Evolutionary conservation across 2,329 filamentous ascomycete genomes (phyloP).

Genomic region (Malbranchea cinnamomea): DNA sequence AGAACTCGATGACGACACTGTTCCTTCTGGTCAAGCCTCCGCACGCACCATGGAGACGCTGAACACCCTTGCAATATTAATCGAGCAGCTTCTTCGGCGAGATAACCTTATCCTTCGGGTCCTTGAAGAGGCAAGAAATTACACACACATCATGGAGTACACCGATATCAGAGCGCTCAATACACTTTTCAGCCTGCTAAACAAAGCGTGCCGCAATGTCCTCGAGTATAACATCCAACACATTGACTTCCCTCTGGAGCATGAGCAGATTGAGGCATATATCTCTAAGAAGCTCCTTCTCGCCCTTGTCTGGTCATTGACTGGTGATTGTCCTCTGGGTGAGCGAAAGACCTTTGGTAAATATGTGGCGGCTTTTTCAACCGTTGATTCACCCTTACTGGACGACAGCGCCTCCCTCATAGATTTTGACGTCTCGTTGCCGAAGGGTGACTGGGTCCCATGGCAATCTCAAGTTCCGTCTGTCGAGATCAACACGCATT

Average conservation of each 20-base stretch:
- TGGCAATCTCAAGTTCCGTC: conserved; percentile 93
- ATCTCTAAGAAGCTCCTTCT: conserved; percentile 88
- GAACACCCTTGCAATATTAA: conserved; percentile 60
- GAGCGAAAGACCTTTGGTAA: conserved; percentile 87
- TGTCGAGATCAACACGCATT: conserved; percentile 96
- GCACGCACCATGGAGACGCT: conserved; percentile 69
- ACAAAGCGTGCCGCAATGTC: conserved; percentile 81
- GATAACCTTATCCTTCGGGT: conserved; percentile 71
- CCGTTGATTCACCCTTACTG: conserved; percentile 69
- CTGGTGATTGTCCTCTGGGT: conserved; percentile 76
- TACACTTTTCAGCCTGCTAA: conserved; percentile 87
- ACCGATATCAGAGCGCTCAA: conserved; percentile 79
- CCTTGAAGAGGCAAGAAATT: conserved; percentile 58
- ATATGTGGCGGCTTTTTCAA: conserved; percentile 64
- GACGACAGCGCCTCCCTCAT: conserved; percentile 74
- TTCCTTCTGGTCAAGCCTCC: conserved; percentile 58
- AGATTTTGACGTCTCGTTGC: conserved; percentile 82
- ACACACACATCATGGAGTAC: conserved; percentile 97
- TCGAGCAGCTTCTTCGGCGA: conserved; percentile 58
- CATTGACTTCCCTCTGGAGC: conserved; percentile 79
- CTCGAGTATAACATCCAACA: conserved; percentile 95
- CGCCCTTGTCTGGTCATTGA: conserved; percentile 87
- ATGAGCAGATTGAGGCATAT: conserved; percentile 78
- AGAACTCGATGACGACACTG: conserved; percentile 84
- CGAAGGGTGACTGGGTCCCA: conserved; percentile 72